Base-by-base conservation (phyloP, 2,329 filamentous ascomycete genomes). In the Neofusicoccum parvum region DNA sequence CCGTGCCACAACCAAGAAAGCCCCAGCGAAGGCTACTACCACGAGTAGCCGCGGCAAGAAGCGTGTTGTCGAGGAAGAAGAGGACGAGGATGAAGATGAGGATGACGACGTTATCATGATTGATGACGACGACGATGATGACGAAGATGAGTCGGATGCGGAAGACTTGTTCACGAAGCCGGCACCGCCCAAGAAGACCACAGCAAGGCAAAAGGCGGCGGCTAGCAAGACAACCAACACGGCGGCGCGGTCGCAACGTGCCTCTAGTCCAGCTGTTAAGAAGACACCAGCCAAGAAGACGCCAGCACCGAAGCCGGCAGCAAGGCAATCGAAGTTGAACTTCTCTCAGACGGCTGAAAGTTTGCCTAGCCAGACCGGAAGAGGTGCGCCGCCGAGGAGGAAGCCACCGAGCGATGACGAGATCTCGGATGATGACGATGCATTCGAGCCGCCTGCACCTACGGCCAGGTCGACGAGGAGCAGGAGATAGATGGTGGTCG, bases 111-210 rank as follows among this genome's bases (percentile, higher is more conserved):
- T 79, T 58, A 75, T 77, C n/a, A 76, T 79, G 66, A 74, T 79
- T 69, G 71, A 73, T 20, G 79, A 81, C 27, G 73, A 82, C 27
- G 83, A 85, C n/a, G 79, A 81, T 5, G 80, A 80, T 17, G 73
- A 82, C 23, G 83, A 74, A n/a, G 73, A 79, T 37, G 75, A 74
- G 6, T 66, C 65, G 34, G 56, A 62, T 36, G 49, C 50, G 5
- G 59, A 66, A 41, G 48, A 50, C 11, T 32, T 66, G 10, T 83
- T 83, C 65, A 78, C 82, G 54, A 69, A n/a, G 70, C 66, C 60
- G 69, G 73, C 43, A 69, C 65, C 72, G 58, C 65, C 70, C 62
- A 49, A 68, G 60, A 70, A 68, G 65, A 43, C 70, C 37, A 64
- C 65, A 27, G 27, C 65, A 5, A 32, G 70, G 66, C 65, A 69